Percentiles rank a stretch among this genome's conserved stretches.
Conservation (phyloP, 352 stramenopile genomes). For the Phytophthora megakarya region DNA sequence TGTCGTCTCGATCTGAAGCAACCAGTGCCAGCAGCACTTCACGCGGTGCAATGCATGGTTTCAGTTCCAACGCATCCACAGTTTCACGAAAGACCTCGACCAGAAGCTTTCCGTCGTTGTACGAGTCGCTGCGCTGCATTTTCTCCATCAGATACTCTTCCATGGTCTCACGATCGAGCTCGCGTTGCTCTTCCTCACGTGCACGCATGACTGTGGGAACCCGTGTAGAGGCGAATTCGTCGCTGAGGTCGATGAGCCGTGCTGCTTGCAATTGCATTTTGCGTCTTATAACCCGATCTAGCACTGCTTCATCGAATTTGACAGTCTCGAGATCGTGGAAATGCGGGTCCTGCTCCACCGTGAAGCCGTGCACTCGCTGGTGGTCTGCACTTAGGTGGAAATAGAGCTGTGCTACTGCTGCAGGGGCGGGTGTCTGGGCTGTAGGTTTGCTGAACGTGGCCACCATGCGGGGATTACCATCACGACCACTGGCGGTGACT, state of each 20-base stretch:
- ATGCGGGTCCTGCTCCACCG: slow-evolving; percentile 65
- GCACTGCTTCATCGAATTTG: slow-evolving; percentile 57
- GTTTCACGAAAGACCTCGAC: slow-evolving; percentile 52
- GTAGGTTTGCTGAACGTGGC: slow-evolving; percentile 74
- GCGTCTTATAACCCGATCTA: slow-evolving; percentile 60
- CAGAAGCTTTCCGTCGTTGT: slow-evolving; percentile 64
- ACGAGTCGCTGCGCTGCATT: slow-evolving; percentile 66
- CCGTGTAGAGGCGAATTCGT: slow-evolving; percentile 69
- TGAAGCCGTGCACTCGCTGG: slow-evolving; percentile 56
- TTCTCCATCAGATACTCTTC: slow-evolving; percentile 66
- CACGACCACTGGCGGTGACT: slow-evolving; percentile 29
- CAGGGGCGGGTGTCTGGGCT: slow-evolving; percentile 34
- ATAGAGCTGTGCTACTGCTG: slow-evolving; percentile 60
- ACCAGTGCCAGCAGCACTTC: slow-evolving; percentile 65
- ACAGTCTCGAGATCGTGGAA: slow-evolving; percentile 51
- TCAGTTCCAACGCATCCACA: slow-evolving; percentile 46
- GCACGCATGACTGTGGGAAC: slow-evolving; percentile 48
- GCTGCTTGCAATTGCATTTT: slow-evolving; percentile 55
- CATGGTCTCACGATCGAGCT: slow-evolving; percentile 42
- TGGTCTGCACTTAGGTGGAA: slow-evolving; percentile 57
- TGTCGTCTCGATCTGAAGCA: slow-evolving; percentile 55
- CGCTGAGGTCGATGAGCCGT: slow-evolving; percentile 50
- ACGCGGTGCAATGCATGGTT: slow-evolving; percentile 24
- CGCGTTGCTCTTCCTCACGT: slow-evolving; percentile 42
- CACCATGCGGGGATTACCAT: slow-evolving; percentile 48